Evolutionary conservation across 495 filamentous ascomycete genomes (phyloP), one percentile per base, ranked within the genome.

Genomic region (Neurospora tetraspora): DNA sequence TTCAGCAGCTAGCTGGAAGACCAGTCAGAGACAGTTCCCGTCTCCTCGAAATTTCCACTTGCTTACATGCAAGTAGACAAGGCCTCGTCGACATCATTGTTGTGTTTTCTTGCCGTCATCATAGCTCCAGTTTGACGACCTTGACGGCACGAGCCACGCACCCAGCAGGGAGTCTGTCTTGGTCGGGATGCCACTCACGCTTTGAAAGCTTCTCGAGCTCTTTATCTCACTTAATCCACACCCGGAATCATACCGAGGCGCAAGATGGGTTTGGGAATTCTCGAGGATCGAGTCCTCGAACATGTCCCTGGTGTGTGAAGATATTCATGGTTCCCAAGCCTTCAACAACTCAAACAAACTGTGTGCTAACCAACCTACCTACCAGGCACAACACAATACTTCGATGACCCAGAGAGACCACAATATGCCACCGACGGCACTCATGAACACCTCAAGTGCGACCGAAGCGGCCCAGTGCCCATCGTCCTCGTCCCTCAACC

Each of bases 401-500:
- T 89, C 70, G 88, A 92, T 73, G 85, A 88, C 70, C 81, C 84
- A 18, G 81, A 84, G 65, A 73, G 82, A 72, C 78, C 86, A 14
- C 81, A 82, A 77, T 80, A 77, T 16, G 83, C 79, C 20, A 77
- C 78, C 11, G 78, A 84, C 23, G 76, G 78, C 3, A 73, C 79
- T 16, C 53, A 65, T 34, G 77, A 85, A 5, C 82, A 82, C 59
- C 80, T 94, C 73, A 95, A 95, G 80, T 91, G 90, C 81, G 93
- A 94, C 79, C 87, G 80, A 14, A 90, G 86, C 47, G 91, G 91
- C 11, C 80, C 85, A 3, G 82, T 85, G 4, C 90, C 91, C 36
- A 90, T 94, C 72, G 88, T 96, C 73, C 86, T 97, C 53, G 89
- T 93, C 23, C 93, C 92, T 2, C 92, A 94, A 76, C 93, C 92